Evolutionary conservation across 2,329 filamentous ascomycete genomes (phyloP), one percentile per base, ranked within the genome.

Genomic region (Diaporthe vaccinii): DNA sequence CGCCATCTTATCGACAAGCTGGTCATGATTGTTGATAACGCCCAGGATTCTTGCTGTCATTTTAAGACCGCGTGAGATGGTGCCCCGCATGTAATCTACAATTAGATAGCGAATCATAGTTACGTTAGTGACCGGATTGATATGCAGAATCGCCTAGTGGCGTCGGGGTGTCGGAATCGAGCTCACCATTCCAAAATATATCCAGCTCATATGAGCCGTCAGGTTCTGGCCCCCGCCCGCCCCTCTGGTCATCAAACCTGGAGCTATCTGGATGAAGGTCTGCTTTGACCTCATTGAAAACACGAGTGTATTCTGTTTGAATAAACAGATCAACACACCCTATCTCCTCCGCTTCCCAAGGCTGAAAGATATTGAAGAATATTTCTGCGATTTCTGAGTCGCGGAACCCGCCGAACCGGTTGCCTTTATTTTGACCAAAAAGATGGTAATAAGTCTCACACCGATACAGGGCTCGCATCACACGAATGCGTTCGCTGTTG

Each of bases 161-260:
- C 51, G n/a, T 31, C 31, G 25, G 17, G n/a, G n/a, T 28, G 10
- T 22, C 28, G 2, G 14, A 31, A 55, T 22, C 10, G 2, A 57
- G 14, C 53, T 57, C 17, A 57, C 53, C 53, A 57, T 57, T 17
- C 28, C 53, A 57, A 22, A 34, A 57, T 20, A 8, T 22, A 34
- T 57, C 53, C 53, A 57, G 53, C 53, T 57, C 53, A 17, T 57
- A 57, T 8, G 53, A 57, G 17, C 53, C 53, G 28, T 57, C 53
- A 31, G 53, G 53, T 10, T 55, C 53, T 17, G 53, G 53, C 5
- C 53, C 12, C 7, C 53, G 17, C 17, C 53, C 28, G 22, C 28
- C 17, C 53, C 53, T 22, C 14, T 57, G 15, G 5, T 57, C 53
- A 57, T 57, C 53, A 34, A 57, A 57, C 17, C 53, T 57, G 28